Evolutionary conservation across 805 yeast species (phyloP).

Genomic region (Candida easanensis): DNA sequence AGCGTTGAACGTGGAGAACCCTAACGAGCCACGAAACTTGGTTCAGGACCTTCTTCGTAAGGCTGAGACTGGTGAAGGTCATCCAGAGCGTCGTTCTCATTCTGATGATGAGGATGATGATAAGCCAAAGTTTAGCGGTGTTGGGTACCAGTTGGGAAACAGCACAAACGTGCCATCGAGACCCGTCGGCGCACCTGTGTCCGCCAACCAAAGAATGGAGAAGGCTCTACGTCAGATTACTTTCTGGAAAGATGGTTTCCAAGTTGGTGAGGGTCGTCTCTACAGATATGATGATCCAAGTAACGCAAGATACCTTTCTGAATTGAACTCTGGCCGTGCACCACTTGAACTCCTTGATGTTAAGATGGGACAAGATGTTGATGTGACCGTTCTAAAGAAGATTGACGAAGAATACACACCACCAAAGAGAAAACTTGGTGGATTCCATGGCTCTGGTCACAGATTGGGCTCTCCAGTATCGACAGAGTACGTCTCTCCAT

Average conservation of each 20-base stretch:
- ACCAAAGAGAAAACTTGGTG: slow-evolving; percentile 61
- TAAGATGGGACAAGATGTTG: slow-evolving; percentile 88
- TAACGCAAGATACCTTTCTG: slow-evolving; percentile 74
- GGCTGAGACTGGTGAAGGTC: slow-evolving; percentile 62
- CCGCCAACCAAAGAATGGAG: slow-evolving; percentile 29
- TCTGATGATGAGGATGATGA: slow-evolving; percentile 28
- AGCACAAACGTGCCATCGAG: slow-evolving; percentile 30
- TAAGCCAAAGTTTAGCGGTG: slow-evolving; percentile 39
- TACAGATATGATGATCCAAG: slow-evolving; percentile 89
- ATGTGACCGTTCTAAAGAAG: slow-evolving; percentile 79
- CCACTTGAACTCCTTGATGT: slow-evolving; percentile 83
- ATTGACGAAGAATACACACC: slow-evolving; percentile 76
- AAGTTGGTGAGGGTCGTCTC: slow-evolving; percentile 87
- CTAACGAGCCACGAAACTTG: slow-evolving; percentile 40
- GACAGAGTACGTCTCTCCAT: slow-evolving; percentile 45
- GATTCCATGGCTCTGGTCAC: slow-evolving; percentile 77
- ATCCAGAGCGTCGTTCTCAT: slow-evolving; percentile 14
- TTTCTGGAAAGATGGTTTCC: slow-evolving; percentile 96
- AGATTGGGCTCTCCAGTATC: slow-evolving; percentile 90
- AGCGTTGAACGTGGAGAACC: slow-evolving; percentile 77
- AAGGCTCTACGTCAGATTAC: slow-evolving; percentile 80
- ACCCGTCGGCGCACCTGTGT: slow-evolving; percentile 36
- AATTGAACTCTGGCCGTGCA: slow-evolving; percentile 86
- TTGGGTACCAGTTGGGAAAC: slow-evolving; percentile 41
- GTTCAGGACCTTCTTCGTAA: slow-evolving; percentile 60